phyloP scores from a whole-genome alignment of 2,329 filamentous ascomycete species.

The Diaporthe vexans region DNA sequence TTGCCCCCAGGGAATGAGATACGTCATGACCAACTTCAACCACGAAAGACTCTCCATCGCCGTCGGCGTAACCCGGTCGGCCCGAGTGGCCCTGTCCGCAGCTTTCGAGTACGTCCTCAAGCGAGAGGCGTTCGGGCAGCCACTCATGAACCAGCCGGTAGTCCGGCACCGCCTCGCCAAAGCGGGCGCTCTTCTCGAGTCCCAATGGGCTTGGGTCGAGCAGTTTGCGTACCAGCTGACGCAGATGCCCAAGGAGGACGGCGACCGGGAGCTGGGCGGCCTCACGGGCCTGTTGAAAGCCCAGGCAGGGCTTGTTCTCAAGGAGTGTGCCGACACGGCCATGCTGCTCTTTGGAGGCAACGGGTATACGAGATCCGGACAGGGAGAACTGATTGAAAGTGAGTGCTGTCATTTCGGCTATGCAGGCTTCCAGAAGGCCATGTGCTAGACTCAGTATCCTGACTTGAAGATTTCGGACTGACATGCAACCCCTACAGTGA shows the following conservation, averaged over 20 bases:
- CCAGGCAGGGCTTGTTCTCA: constrained; percentile 78
- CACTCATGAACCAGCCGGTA: constrained; percentile 80
- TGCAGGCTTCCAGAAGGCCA: background rate
- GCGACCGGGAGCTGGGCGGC: constrained; percentile 76
- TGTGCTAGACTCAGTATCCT: background rate
- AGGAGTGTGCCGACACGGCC: constrained; percentile 78
- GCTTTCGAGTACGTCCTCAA: constrained; percentile 56
- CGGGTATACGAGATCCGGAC: constrained; percentile 77
- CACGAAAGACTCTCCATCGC: constrained; percentile 80
- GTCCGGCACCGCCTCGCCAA: constrained; percentile 81
- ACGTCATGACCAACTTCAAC: constrained; percentile 86
- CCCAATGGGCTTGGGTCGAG: constrained; percentile 80
- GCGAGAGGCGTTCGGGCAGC: constrained; percentile 57
- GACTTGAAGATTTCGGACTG: background rate
- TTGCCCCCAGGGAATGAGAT: constrained; percentile 74
- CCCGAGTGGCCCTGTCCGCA: constrained; percentile 56
- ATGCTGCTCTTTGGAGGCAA: constrained; percentile 81
- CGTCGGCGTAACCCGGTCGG: constrained; percentile 73
- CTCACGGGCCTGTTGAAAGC: constrained; percentile 81
- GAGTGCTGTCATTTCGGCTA: constrained; percentile 52
- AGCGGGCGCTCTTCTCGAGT: constrained; percentile 76
- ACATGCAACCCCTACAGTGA: constrained; percentile 56
- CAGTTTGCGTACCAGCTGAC: constrained; percentile 78
- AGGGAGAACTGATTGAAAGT: constrained; percentile 80
- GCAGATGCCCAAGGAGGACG: constrained; percentile 71